phyloP scores from a whole-genome alignment of 768 basidiomycete genomes.

The Brasilioporus rufonigricans region DNA sequence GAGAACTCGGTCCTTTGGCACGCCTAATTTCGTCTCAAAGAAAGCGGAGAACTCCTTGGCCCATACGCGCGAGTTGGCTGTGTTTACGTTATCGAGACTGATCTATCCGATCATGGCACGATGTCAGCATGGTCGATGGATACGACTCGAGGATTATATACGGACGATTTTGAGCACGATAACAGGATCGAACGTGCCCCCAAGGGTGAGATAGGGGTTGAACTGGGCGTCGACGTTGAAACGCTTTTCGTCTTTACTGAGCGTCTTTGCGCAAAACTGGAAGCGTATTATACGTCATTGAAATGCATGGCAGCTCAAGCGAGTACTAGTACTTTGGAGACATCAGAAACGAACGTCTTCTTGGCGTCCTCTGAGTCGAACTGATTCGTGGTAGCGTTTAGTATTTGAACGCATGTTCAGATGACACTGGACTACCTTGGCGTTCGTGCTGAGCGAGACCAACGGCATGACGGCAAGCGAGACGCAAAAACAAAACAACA shows the following conservation, averaged over 20 bases:
- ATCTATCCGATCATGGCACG: constrained; percentile 34
- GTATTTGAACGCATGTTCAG: not conserved
- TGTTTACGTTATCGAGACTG: constrained; percentile 54
- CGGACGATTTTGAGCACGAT: constrained; percentile 58
- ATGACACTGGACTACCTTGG: constrained; percentile 26
- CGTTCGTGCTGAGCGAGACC: constrained; percentile 40
- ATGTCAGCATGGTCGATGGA: not conserved
- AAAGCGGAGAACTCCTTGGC: constrained; percentile 54
- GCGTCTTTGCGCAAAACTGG: constrained; percentile 51
- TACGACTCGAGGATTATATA: too few relatives aligned
- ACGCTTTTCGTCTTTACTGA: constrained; percentile 44
- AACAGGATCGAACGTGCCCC: constrained; percentile 46
- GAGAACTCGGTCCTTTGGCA: constrained; percentile 56
- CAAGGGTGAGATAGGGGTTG: constrained; percentile 57
- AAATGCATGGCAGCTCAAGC: not conserved
- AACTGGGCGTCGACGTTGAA: constrained; percentile 55
- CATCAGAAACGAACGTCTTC: constrained; percentile 42
- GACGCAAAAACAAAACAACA: too few relatives aligned
- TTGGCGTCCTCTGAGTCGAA: constrained; percentile 26
- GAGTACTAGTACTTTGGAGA: constrained; percentile 48
- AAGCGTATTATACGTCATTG: not conserved
- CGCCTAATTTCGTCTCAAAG: constrained; percentile 52
- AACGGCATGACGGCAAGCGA: too few relatives aligned
- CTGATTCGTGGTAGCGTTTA: constrained; percentile 1
- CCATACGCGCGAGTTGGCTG: constrained; percentile 42